Evolutionary conservation across 108 stramenopile genomes (phyloP).

Genomic region (Discostella stelligeroides): DNA sequence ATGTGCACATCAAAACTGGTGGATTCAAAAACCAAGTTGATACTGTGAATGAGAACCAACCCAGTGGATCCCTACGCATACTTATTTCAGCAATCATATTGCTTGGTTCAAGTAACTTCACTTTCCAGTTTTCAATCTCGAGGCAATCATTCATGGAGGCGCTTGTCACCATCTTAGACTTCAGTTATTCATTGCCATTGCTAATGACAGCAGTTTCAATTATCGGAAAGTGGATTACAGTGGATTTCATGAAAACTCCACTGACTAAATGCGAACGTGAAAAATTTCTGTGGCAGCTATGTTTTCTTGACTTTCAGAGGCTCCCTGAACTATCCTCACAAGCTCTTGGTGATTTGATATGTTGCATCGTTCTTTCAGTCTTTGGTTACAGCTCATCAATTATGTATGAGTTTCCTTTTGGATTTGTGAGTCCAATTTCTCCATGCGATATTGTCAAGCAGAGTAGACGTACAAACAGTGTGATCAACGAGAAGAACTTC

Average conservation of each 20-base stretch:
- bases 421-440: background rate
- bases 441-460: background rate
- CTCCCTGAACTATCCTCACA: slow-evolving; percentile 65
- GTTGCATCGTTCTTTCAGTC: slow-evolving; percentile 55
- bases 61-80: slow-evolving; percentile 11
- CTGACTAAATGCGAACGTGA: slow-evolving; percentile 69
- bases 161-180: slow-evolving; percentile 65
- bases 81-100: slow-evolving; percentile 47
- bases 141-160: slow-evolving; percentile 62
- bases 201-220: slow-evolving; percentile 63
- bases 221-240: slow-evolving; percentile 67
- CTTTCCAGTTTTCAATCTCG: slow-evolving; percentile 54
- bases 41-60: slow-evolving; percentile 23
- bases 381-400: slow-evolving; percentile 20
- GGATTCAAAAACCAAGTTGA: slow-evolving; percentile 9
- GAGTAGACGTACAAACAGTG: slow-evolving; percentile 1
- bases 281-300: slow-evolving; percentile 61
- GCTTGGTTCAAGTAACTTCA: slow-evolving; percentile 49
- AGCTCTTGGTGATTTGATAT: slow-evolving; percentile 66
- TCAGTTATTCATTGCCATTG: slow-evolving; percentile 61
- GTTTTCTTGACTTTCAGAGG: slow-evolving; percentile 68
- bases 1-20: slow-evolving; percentile 7
- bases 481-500: slow-evolving; percentile 20
- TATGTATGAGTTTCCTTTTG: slow-evolving; percentile 35
- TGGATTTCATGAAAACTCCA: slow-evolving; percentile 32